Evolutionary conservation across 176 grass and related monocot species (phyloP), one percentile per base, ranked within the genome.

Genomic region (Secale cereale): DNA sequence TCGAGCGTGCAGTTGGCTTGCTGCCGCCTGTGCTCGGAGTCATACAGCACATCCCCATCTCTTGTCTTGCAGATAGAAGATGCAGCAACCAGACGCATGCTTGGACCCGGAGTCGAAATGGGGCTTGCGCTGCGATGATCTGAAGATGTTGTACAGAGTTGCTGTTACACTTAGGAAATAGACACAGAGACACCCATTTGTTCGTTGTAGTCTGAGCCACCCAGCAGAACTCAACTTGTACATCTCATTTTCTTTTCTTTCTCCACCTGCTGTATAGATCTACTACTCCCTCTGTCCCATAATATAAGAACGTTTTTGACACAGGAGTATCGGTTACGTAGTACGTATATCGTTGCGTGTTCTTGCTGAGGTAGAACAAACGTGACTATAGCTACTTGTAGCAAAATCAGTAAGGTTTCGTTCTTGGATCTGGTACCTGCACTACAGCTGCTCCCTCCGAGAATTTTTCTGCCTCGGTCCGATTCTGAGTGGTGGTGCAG

Each of bases 141-240:
- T 86, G 48, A 65, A 40, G 66, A 83, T 43, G 16, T 52, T 17
- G 43, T 4, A 41, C 1, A 7, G 40, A 19, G 71, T 25, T 74
- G n/a, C 48, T 69, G 77, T 48, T 29, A 70, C 76, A 78, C 84
- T 43, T 83, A 79, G 83, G 79, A 75, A 7, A 20, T 75, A 75
- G 72, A 23, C 19, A 23, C 57, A 59, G 22, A 80, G 61, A 87
- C 11, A 84, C 64, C 60, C 46, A 87, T 70, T 70, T 62, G 46
- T 45, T 79, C 35, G 57, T 86, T 56, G 32, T 78, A 65, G 80
- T 62, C 80, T 79, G 43, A 67, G 65, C 50, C 73, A 59, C 63
- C 63, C 33, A 50, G 27, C 41, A 76, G 32, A 73, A 78, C 79
- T 87, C 81, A 83, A 83, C 65, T 45, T 84, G 75, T 76, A 76